Evolutionary conservation across 2,329 filamentous ascomycete species (phyloP).

Genomic region (Purpureocillium takamizusanense): DNA sequence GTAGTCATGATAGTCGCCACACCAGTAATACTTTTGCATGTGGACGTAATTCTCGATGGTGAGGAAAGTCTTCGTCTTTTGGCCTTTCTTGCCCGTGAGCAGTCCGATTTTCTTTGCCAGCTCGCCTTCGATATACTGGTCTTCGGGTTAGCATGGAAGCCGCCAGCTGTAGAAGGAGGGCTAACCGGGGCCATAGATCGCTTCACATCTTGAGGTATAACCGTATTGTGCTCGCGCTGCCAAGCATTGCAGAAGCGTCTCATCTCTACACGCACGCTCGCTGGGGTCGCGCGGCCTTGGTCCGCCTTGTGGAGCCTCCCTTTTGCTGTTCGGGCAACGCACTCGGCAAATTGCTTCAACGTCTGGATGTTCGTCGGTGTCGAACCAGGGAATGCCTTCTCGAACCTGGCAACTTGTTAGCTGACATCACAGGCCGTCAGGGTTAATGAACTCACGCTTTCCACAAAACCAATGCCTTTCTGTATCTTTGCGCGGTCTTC

Average conservation of each 20-base stretch:
- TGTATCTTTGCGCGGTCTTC: too few relatives aligned
- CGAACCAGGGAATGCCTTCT: not conserved
- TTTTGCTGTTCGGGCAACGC: not conserved
- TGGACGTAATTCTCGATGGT: constrained; percentile 4
- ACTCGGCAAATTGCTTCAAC: not conserved
- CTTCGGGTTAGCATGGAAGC: not conserved
- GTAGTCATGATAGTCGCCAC: constrained; percentile 3
- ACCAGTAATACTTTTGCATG: constrained; percentile 1
- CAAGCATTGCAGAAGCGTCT: not conserved
- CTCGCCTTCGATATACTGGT: not conserved
- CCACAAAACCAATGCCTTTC: too few relatives aligned
- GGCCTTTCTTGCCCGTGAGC: not conserved
- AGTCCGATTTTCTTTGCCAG: not conserved
- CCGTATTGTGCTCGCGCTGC: not conserved
- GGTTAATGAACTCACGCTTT: not conserved
- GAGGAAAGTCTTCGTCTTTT: constrained; percentile 1
- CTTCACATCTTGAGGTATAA: not conserved
- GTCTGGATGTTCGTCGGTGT: not conserved
- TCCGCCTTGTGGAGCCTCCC: not conserved
- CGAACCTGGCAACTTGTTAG: not conserved
- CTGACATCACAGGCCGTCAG: constrained; percentile 3
- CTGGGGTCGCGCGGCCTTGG: not conserved
- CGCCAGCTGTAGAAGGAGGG: not conserved
- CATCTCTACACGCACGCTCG: not conserved
- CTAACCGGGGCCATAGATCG: not conserved